phyloP scores from a whole-genome alignment of 106 monocot species.

The Dioscorea alata region DNA sequence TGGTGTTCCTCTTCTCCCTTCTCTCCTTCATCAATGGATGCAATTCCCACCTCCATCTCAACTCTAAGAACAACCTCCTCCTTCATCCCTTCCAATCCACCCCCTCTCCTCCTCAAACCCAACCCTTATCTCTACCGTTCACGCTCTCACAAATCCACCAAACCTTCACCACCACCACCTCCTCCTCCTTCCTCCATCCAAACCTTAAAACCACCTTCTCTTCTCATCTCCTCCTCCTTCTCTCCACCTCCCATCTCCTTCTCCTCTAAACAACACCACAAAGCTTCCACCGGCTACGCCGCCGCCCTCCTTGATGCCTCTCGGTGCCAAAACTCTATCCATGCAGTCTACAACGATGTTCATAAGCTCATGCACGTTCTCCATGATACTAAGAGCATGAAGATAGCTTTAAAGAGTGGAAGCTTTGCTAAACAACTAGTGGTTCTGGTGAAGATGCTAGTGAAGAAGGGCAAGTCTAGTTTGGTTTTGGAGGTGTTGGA shows the following conservation, averaged over 20 bases:
- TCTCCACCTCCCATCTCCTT: neutral
- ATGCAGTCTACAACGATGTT: constrained; percentile 21
- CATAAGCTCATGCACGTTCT: constrained; percentile 2
- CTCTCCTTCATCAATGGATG: constrained; percentile 10
- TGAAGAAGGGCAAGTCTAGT: constrained; percentile 29
- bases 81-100: neutral
- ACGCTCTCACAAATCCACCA: neutral
- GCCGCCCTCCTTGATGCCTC: constrained; percentile 55
- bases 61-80: neutral
- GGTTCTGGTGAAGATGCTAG: constrained; percentile 35
- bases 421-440: constrained; percentile 16
- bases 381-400: neutral
- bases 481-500: constrained; percentile 33
- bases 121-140: neutral
- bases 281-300: constrained; percentile 61
- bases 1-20: neutral
- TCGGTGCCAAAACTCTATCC: constrained; percentile 16
- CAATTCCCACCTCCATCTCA: constrained; percentile 12
- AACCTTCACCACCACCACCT: neutral
- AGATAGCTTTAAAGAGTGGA: constrained; percentile 15
- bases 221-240: neutral
- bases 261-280: neutral
- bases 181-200: neutral
- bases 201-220: neutral
- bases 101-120: constrained; percentile 5